Evolutionary conservation across 2,329 filamentous ascomycete genomes (phyloP).

Genomic region (Stagonosporopsis rhizophila): DNA sequence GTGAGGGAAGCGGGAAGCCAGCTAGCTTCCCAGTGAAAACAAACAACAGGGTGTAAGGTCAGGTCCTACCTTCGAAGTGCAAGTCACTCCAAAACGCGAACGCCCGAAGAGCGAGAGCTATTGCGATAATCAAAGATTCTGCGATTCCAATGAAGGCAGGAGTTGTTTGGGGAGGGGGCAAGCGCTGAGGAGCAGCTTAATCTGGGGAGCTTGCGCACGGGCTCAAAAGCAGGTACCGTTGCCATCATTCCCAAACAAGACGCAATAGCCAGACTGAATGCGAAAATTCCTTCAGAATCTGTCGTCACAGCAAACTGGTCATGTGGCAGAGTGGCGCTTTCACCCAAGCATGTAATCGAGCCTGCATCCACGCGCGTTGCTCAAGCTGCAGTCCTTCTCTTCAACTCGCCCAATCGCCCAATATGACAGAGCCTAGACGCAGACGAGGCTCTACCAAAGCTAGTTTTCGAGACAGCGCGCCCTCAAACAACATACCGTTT

Average conservation of each 20-base stretch:
- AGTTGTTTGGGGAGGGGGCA: background rate
- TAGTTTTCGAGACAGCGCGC: constrained; percentile 18
- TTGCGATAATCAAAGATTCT: background rate
- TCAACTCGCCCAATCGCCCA: background rate
- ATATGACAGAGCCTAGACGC: constrained; percentile 2
- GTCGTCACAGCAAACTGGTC: background rate
- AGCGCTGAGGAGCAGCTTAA: constrained; percentile 3
- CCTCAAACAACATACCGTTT: constrained; percentile 25
- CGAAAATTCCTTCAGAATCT: constrained; percentile 3
- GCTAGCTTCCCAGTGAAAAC: background rate
- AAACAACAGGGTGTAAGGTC: background rate
- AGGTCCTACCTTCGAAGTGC: constrained; percentile 2
- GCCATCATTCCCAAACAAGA: constrained; percentile 11
- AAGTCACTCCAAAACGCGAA: background rate
- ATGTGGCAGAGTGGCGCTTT: background rate
- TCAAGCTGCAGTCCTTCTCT: background rate
- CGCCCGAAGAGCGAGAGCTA: background rate
- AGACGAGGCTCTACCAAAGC: background rate
- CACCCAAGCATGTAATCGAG: background rate
- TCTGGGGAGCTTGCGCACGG: constrained; percentile 18
- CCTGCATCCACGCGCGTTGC: background rate
- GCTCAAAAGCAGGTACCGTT: constrained; percentile 11
- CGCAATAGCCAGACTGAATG: constrained; percentile 6
- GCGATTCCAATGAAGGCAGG: background rate
- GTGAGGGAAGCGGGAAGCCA: background rate